Percentiles rank a stretch among this genome's conserved stretches.
These are phyloP conservation scores for Gossypium arboreum DNA, from an alignment of 345 rosid genomes.

Conservation along the genomic window DNA sequence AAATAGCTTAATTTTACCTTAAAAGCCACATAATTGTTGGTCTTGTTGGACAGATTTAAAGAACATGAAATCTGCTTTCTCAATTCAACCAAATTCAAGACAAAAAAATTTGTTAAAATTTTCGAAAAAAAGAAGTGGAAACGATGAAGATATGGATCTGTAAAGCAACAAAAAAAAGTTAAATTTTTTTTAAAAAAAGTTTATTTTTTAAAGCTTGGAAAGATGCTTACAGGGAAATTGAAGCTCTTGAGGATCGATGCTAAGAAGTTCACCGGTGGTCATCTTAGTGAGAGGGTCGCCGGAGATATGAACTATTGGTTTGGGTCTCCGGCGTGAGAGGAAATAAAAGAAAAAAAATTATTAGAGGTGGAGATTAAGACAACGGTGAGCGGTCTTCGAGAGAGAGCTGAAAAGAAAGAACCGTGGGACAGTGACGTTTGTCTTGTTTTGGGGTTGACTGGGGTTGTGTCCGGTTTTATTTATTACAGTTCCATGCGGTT, in stretches of 20 bases:
- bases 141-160: conserved; percentile 18
- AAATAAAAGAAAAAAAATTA: too few species aligned
- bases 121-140: neutral
- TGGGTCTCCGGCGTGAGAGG: too few species aligned
- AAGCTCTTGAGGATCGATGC: conserved; percentile 71
- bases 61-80: conserved; percentile 79
- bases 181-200: neutral
- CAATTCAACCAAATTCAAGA: conserved; percentile 48
- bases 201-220: neutral
- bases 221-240: conserved; percentile 58
- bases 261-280: conserved; percentile 61
- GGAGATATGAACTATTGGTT: neutral
- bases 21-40: conserved; percentile 67
- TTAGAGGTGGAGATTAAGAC: neutral
- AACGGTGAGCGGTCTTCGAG: conserved; percentile 11
- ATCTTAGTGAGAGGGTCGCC: conserved; percentile 22
- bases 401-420: conserved; percentile 5
- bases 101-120: neutral
- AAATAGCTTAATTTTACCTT: conserved; percentile 38
- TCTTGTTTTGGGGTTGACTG: conserved; percentile 10
- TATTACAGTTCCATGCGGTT: neutral
- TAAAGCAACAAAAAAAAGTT: neutral
- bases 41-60: conserved; percentile 56
- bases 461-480: conserved; percentile 8
- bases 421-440: conserved; percentile 29